phyloP scores from a whole-genome alignment of 2,329 filamentous ascomycete species.

The Akanthomyces muscarius region DNA sequence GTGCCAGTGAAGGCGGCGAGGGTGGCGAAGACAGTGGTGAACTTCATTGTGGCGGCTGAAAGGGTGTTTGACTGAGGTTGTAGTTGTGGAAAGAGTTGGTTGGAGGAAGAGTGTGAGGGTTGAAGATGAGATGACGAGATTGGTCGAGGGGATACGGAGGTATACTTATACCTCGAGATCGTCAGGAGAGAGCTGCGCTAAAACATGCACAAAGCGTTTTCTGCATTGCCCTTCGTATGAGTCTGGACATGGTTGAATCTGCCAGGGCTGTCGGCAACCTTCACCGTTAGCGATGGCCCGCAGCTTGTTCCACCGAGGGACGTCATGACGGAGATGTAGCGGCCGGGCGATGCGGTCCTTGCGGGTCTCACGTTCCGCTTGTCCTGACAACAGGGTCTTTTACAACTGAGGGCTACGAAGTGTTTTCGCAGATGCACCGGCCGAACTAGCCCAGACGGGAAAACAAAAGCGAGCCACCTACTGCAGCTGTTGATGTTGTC shows the following conservation, averaged over 20 bases:
- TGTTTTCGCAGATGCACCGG: not conserved
- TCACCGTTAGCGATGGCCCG: slow-evolving; percentile 4
- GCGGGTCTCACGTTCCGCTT: not conserved
- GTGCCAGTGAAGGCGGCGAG: not conserved
- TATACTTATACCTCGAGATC: slow-evolving; percentile 1
- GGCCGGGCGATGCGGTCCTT: not conserved
- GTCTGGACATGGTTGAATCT: not conserved
- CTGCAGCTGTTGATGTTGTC: not conserved
- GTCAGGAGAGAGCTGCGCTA: not conserved
- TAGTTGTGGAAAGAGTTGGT: not conserved
- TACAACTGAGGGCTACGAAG: not conserved
- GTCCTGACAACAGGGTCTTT: not conserved
- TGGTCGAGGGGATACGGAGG: not conserved
- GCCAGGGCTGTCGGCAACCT: slow-evolving; percentile 1
- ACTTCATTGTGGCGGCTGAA: slow-evolving; percentile 5
- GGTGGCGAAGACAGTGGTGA: not conserved
- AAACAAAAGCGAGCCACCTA: not conserved
- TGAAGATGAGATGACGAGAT: not conserved
- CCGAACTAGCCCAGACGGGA: not conserved
- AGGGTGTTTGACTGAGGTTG: not conserved
- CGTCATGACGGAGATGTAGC: not conserved
- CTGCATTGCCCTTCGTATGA: not conserved
- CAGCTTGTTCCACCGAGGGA: slow-evolving; percentile 2
- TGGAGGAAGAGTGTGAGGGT: not conserved
- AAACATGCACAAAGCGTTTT: not conserved